Conservation (phyloP, 192 early-diverging fungal species). For the Coemansia sp. region DNA sequence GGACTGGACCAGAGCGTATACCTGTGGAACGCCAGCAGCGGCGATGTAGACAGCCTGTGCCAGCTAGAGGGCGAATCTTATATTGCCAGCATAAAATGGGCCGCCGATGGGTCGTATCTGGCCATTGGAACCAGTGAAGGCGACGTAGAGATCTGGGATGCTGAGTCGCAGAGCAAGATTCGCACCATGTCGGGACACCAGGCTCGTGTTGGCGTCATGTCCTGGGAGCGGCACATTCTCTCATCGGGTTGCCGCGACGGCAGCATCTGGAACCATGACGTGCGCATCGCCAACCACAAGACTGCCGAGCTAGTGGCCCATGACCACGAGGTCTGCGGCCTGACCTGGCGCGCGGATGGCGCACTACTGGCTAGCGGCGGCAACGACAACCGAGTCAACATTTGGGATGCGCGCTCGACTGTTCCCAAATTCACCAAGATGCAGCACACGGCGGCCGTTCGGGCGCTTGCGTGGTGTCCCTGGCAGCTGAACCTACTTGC, state of each 20-base stretch:
- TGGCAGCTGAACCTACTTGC: conserved; percentile 82
- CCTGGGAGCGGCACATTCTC: conserved; percentile 80
- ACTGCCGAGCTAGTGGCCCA: conserved; percentile 67
- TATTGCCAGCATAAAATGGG: conserved; percentile 78
- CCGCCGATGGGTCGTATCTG: conserved; percentile 58
- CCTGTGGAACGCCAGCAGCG: conserved; percentile 80
- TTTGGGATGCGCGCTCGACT: conserved; percentile 75
- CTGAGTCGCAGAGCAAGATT: conserved; percentile 66
- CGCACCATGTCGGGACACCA: conserved; percentile 80
- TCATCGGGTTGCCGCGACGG: conserved; percentile 86
- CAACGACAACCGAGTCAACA: conserved; percentile 87
- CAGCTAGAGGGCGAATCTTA: conserved; percentile 48
- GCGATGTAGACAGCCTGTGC: conserved; percentile 54
- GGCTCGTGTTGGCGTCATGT: conserved; percentile 75
- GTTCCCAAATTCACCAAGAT: conserved; percentile 67
- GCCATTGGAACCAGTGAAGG: conserved; percentile 74
- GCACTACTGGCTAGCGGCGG: conserved; percentile 84
- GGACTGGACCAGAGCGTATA: conserved; percentile 84
- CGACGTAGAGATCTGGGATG: conserved; percentile 88
- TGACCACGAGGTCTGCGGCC: conserved; percentile 77
- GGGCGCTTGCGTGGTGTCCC: conserved; percentile 94
- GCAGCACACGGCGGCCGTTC: conserved; percentile 86
- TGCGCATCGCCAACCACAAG: conserved; percentile 81
- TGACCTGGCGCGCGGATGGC: conserved; percentile 82
- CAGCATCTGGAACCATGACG: conserved; percentile 92